phyloP scores from a whole-genome alignment of 1,139 yeast genomes.

The Yamadazyma diddensiae region DNA sequence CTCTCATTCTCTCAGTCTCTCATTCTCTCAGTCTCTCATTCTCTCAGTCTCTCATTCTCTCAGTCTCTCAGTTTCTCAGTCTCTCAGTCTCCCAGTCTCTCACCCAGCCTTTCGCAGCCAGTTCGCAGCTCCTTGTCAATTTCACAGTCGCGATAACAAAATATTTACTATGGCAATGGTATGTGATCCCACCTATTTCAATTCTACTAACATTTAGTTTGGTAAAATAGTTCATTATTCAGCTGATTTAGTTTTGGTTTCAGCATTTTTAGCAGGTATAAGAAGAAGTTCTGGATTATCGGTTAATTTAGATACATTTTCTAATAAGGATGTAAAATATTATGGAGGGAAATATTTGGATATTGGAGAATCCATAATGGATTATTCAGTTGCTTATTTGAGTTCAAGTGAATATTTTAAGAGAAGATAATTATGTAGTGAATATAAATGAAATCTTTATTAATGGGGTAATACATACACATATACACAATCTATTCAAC shows the following conservation, averaged over 20 bases:
- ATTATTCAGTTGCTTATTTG: constrained; percentile 68
- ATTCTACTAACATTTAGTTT: constrained; percentile 27
- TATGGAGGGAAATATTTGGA: constrained; percentile 69
- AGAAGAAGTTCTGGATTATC: constrained; percentile 84
- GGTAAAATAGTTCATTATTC: constrained; percentile 68
- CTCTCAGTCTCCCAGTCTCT: no score
- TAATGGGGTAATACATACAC: background rate
- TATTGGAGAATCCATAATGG: constrained; percentile 82
- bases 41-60: no score
- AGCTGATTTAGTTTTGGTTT: constrained; percentile 70
- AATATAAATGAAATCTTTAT: background rate
- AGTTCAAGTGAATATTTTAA: constrained; percentile 71
- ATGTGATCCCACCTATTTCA: background rate
- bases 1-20: no score
- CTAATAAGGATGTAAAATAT: constrained; percentile 49
- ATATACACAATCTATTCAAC: constrained; percentile 55
- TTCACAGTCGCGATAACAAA: background rate
- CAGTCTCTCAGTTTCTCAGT: no score
- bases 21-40: no score
- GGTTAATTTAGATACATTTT: constrained; percentile 31
- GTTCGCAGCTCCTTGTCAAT: background rate
- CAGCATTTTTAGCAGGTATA: constrained; percentile 86
- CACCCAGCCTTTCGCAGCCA: no score
- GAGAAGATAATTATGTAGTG: constrained; percentile 5
- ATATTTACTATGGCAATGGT: background rate